Evolutionary conservation across 2,329 filamentous ascomycete species (phyloP).

Genomic region (Fusarium sp.): DNA sequence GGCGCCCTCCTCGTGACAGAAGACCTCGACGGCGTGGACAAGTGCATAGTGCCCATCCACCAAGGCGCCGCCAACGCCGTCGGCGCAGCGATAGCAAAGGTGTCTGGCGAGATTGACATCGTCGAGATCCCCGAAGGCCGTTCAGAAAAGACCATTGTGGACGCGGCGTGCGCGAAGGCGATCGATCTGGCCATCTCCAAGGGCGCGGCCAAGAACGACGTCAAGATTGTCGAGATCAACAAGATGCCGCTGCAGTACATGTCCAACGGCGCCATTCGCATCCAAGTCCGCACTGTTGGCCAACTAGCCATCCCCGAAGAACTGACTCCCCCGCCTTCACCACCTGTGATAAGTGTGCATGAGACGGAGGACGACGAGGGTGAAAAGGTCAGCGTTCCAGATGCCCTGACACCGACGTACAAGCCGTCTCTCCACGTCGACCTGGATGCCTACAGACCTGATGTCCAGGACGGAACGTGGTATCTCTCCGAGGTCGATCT

Average conservation of each 20-base stretch:
- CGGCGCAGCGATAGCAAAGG: slow-evolving; percentile 69
- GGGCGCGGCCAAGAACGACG: slow-evolving; percentile 51
- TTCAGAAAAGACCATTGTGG: slow-evolving; percentile 55
- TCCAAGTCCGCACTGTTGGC: slow-evolving; percentile 54
- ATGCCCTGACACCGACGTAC: slow-evolving; percentile 50
- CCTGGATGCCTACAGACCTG: slow-evolving; percentile 50
- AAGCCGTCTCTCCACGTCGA: slow-evolving; percentile 52
- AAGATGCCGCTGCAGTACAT: slow-evolving; percentile 57
- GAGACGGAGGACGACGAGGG: slow-evolving; percentile 43
- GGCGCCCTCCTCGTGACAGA: slow-evolving; percentile 66
- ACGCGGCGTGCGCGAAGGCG: slow-evolving; percentile 55
- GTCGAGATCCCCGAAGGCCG: slow-evolving; percentile 61
- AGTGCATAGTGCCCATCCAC: slow-evolving; percentile 64
- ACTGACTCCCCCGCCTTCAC: slow-evolving; percentile 43
- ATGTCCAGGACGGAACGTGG: slow-evolving; percentile 52
- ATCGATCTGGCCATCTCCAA: slow-evolving; percentile 51
- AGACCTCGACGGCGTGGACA: slow-evolving; percentile 62
- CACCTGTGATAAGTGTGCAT: slow-evolving; percentile 12
- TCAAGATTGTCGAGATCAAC: slow-evolving; percentile 62
- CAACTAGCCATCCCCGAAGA: slow-evolving; percentile 50
- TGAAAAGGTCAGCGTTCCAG: slow-evolving; percentile 48
- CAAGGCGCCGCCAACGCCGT: slow-evolving; percentile 71
- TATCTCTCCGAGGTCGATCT: slow-evolving; percentile 55
- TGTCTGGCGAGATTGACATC: slow-evolving; percentile 65
- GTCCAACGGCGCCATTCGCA: slow-evolving; percentile 52